phyloP scores from a whole-genome alignment of 257 asterid genomes.

The Solanum ahanhuiri region DNA sequence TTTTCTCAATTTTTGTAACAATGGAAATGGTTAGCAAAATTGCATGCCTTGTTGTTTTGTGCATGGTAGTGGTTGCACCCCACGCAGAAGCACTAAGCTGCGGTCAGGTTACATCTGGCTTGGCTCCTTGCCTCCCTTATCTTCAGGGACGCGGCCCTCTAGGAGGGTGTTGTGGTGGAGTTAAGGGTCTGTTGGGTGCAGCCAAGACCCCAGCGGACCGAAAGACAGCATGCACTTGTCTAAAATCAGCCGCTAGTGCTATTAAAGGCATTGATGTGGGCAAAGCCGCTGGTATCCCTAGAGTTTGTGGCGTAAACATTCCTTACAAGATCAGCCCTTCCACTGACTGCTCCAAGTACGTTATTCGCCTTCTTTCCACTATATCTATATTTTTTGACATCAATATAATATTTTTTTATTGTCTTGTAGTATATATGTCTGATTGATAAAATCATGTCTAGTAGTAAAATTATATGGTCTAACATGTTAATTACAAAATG shows the following conservation, averaged over 20 bases:
- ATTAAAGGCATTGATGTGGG: background rate
- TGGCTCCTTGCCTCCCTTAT: background rate
- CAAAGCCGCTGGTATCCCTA: conserved; percentile 9
- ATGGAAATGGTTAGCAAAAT: too few relatives aligned
- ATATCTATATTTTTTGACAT: too few relatives aligned
- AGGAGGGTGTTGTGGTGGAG: background rate
- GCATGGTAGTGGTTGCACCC: conserved; percentile 9
- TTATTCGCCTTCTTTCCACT: too few relatives aligned
- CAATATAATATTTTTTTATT: too few relatives aligned
- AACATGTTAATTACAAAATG: background rate
- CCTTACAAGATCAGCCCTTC: conserved; percentile 11
- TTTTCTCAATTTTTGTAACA: too few relatives aligned
- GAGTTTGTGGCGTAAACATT: background rate
- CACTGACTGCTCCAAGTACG: background rate
- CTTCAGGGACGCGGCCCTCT: background rate
- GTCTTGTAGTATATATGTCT: too few relatives aligned
- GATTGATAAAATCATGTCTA: too few relatives aligned
- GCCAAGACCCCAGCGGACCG: conserved; percentile 5
- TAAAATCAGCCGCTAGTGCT: too few relatives aligned
- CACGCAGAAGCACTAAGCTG: background rate
- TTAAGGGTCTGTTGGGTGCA: background rate
- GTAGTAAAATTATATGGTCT: too few relatives aligned
- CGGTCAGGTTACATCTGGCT: background rate
- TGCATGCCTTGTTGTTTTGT: background rate
- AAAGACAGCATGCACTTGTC: conserved; percentile 6